Base-by-base conservation (phyloP, 805 yeast species). In the Lachancea meyersii region DNA sequence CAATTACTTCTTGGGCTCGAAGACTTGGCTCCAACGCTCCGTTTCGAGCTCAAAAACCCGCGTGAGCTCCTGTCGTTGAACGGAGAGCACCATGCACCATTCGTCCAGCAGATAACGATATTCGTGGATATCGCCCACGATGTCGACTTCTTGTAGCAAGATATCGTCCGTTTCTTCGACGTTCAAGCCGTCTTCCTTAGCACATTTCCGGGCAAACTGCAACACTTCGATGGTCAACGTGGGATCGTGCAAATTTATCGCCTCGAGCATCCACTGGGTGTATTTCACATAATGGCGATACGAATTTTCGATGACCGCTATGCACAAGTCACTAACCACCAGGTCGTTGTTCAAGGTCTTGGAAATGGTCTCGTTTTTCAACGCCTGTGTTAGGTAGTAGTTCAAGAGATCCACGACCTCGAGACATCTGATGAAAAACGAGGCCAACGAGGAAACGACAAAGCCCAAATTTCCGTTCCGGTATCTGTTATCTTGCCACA, bases 231-330 rank as follows among this genome's bases (percentile, higher is more conserved):
- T 44, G 8, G 54, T 50, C 31, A 52, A 27, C 6, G 56, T 31
- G 1, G 45, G 40, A 39, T 48, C 51, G 6, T 44, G 50, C 6
- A 50, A 36, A 4, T 48, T 52, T 26, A 60, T 27, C 0, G 66
- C 54, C 34, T 61, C 66, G 13, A 58, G 40, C 57, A 58, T 50
- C 67, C 67, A 63, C 45, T 63, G 66, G 5, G 60, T 57, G 43
- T 57, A 61, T 33, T 63, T 63, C 22, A 61, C 59, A 40, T 56
- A 61, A 43, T 58, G 62, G 23, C 59, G 60, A 40, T 54, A 59
- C 6, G 57, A 46, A 22, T 58, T 63, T 24, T 61, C 63, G 14
- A 61, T 51, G 4, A 49, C 43, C 4, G 44, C 45, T 9, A 58
- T 47, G 24, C 58, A 48, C 1, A 44, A 49, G 2, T 52, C 56